Conservation (phyloP, 257 asterid genomes). For the Solanum chmielewskii region DNA sequence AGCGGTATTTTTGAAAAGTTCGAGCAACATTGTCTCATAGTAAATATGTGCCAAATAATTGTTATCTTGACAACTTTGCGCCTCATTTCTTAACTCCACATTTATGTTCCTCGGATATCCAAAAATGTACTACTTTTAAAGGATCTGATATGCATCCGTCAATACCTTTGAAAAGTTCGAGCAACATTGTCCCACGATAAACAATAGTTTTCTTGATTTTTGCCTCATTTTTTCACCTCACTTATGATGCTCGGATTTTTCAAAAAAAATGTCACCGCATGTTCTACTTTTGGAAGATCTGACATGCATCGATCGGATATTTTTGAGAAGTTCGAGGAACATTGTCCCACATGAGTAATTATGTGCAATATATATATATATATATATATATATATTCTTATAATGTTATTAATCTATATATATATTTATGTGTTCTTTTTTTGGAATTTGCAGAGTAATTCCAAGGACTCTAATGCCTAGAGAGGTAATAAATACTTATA, state of each 20-base stretch:
- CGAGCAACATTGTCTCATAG: not conserved
- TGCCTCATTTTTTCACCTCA: too few relatives aligned
- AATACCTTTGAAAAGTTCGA: not conserved
- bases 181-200: not conserved
- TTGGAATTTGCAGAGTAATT: conserved; percentile 46
- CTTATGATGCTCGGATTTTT: not conserved
- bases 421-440: not conserved
- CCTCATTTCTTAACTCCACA: not conserved
- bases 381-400: not conserved
- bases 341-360: too few relatives aligned
- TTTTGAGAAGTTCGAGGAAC: not conserved
- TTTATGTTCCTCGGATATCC: not conserved
- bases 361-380: too few relatives aligned
- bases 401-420: not conserved
- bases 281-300: not conserved
- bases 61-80: not conserved
- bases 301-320: accelerated
- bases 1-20: not conserved
- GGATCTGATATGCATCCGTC: not conserved
- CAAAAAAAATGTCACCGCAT: not conserved
- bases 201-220: not conserved
- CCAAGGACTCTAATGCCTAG: conserved; percentile 91
- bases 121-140: not conserved
- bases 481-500: conserved; percentile 38
- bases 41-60: too few relatives aligned